Percentiles rank a stretch among this genome's conserved stretches.
Conservation (phyloP, 306 rosid species). For the Dryas drummondii region DNA sequence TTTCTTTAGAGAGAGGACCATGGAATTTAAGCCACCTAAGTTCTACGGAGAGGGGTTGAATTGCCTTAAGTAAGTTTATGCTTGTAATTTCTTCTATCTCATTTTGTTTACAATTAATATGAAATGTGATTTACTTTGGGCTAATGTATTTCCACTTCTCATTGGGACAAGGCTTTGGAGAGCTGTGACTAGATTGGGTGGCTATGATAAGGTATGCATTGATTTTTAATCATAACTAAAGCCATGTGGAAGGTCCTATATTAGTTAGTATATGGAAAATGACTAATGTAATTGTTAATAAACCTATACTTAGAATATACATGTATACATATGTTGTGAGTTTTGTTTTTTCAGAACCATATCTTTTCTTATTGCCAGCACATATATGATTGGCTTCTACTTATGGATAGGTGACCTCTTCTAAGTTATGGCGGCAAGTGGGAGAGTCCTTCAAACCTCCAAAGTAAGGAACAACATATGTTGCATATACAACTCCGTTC, state of each 20-base stretch:
- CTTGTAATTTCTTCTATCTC: constrained; percentile 10
- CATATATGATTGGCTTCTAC: constrained; percentile 29
- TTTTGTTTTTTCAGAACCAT: constrained; percentile 22
- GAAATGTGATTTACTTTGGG: constrained; percentile 16
- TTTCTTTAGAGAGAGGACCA: constrained; percentile 83
- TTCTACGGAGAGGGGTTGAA: constrained; percentile 94
- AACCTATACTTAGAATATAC: neutral
- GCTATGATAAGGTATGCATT: constrained; percentile 87
- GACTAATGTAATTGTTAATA: neutral
- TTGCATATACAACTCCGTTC: constrained; percentile 10
- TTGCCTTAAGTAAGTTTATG: constrained; percentile 83
- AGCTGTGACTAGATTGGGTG: constrained; percentile 90
- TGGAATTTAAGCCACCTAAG: constrained; percentile 96
- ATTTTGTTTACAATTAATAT: constrained; percentile 10
- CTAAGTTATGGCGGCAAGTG: constrained; percentile 98
- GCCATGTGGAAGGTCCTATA: neutral
- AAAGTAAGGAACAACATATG: constrained; percentile 55
- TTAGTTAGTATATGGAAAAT: neutral
- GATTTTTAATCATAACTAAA: neutral
- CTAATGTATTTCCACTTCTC: constrained; percentile 35
- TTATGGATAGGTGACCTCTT: constrained; percentile 78
- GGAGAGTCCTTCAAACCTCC: constrained; percentile 99
- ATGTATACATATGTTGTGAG: constrained; percentile 5
- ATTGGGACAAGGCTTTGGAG: constrained; percentile 77
- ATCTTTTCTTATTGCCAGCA: constrained; percentile 28